Percentiles rank a stretch among this genome's conserved stretches.
These are phyloP conservation scores for Globisporangium splendens DNA, from an alignment of 352 stramenopile species.

Conservation along the genomic window DNA sequence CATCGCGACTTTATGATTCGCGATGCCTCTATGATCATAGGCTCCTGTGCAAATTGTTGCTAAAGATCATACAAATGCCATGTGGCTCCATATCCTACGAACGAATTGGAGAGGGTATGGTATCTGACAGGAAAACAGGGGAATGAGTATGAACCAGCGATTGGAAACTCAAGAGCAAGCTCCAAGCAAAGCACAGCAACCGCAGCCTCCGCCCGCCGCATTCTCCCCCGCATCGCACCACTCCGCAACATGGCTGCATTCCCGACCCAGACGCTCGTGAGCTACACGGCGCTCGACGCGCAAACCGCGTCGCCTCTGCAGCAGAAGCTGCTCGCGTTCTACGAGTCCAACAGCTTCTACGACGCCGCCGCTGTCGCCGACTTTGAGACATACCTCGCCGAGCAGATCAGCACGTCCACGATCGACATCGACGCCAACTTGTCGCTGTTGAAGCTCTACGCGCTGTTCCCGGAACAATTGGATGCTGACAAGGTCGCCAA, in stretches of 20 bases:
- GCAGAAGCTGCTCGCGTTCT: constrained; percentile 48
- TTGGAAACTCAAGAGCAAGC: constrained; percentile 5
- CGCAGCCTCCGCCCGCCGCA: not conserved
- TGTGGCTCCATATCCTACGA: too few relatives aligned
- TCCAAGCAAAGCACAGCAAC: not conserved
- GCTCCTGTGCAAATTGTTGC: not conserved
- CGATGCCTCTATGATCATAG: not conserved
- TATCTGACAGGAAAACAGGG: not conserved
- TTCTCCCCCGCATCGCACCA: not conserved
- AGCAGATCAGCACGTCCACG: constrained; percentile 59
- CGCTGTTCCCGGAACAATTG: constrained; percentile 54
- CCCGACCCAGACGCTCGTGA: constrained; percentile 58
- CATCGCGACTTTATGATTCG: too few relatives aligned
- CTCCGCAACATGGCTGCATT: constrained; percentile 50
- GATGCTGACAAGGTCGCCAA: constrained; percentile 62
- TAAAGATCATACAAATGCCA: too few relatives aligned
- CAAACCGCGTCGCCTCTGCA: constrained; percentile 42
- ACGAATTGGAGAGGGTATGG: constrained; percentile 1
- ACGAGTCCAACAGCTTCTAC: constrained; percentile 47
- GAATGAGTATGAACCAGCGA: constrained; percentile 8
- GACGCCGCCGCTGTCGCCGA: constrained; percentile 39
- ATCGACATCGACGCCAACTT: constrained; percentile 78
- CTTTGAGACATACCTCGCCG: constrained; percentile 68
- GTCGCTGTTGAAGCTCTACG: constrained; percentile 81
- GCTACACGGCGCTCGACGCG: constrained; percentile 44